Conservation (phyloP, 108 stramenopile species). For the Epithemia pelagica region DNA sequence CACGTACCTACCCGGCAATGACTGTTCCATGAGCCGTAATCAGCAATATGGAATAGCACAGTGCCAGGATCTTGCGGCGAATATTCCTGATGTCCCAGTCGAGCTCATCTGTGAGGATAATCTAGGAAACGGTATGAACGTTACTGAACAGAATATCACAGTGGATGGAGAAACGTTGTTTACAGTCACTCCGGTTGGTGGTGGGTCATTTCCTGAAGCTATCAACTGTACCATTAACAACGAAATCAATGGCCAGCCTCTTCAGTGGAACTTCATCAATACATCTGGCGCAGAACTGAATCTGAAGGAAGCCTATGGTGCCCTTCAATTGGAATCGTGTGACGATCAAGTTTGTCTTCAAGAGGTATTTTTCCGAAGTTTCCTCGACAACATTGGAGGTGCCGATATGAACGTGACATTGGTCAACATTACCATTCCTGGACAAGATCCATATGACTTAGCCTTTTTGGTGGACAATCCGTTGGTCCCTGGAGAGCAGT, state of each 20-base stretch:
- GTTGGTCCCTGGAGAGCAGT: not conserved
- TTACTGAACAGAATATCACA: not conserved
- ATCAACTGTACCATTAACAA: slow-evolving; percentile 1
- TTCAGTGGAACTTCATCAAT: slow-evolving; percentile 2
- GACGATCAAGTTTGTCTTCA: slow-evolving; percentile 7
- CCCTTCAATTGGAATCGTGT: slow-evolving; percentile 1
- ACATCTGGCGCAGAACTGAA: slow-evolving; percentile 1
- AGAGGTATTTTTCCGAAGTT: not conserved
- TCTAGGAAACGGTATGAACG: not conserved
- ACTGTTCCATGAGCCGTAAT: not conserved
- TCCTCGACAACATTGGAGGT: not conserved
- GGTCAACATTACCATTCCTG: not conserved
- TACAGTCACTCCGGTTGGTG: not conserved
- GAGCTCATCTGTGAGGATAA: not conserved
- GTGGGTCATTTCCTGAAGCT: not conserved
- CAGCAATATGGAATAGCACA: not conserved
- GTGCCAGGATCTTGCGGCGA: not conserved
- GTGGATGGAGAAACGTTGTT: not conserved
- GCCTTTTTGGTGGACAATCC: not conserved
- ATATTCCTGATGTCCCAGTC: not conserved
- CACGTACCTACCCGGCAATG: not conserved
- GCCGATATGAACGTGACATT: not conserved
- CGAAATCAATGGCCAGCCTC: not conserved
- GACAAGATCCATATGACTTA: not conserved
- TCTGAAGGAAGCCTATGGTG: slow-evolving; percentile 4